Conservation (phyloP, 345 rosid species). For the Syzygium aromaticum region DNA sequence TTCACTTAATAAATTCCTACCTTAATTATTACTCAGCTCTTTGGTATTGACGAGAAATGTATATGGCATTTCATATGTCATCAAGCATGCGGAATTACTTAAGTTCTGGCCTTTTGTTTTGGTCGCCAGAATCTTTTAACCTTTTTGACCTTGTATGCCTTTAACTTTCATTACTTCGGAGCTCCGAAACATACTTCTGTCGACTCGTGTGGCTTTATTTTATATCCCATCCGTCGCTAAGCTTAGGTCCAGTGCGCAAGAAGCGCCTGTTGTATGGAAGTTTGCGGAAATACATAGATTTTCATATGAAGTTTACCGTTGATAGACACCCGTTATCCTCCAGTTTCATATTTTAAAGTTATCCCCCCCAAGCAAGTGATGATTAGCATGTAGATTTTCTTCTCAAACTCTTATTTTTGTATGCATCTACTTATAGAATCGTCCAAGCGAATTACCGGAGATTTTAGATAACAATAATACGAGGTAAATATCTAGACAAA, state of each 20-base stretch:
- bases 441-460: no score
- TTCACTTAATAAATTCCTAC: no score
- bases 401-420: neutral
- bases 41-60: no score
- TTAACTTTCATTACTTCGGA: no score
- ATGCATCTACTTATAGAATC: fast-evolving
- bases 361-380: neutral
- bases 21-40: no score
- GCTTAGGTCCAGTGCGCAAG: neutral
- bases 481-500: neutral
- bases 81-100: no score
- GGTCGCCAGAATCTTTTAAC: no score
- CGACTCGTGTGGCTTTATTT: neutral
- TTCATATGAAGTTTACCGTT: neutral
- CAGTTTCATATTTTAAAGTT: neutral
- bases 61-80: no score
- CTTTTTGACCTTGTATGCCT: no score
- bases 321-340: neutral
- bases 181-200: no score
- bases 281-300: neutral
- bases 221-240: no score
- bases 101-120: no score
- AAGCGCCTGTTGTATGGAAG: neutral
- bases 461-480: neutral
- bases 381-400: neutral